These are phyloP conservation scores for Penicillium brasilianum DNA, from an alignment of 2,329 filamentous ascomycete species.

Conservation along the genomic window DNA sequence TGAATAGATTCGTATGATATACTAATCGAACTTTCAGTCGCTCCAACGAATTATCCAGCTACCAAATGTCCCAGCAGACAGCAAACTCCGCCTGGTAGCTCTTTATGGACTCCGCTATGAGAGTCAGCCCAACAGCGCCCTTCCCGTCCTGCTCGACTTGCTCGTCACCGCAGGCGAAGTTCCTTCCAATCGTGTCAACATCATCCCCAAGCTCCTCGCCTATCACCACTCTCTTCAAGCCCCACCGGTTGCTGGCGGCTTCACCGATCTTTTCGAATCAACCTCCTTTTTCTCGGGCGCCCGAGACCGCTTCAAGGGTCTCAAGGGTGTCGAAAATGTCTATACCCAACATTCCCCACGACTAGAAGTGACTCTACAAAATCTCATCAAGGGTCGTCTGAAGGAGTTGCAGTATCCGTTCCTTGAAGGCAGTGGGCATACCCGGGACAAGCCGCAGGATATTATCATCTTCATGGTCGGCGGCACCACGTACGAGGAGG, in stretches of 20 bases:
- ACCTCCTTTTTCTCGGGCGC: slow-evolving; percentile 89
- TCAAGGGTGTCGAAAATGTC: slow-evolving; percentile 98
- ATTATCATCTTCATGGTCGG: slow-evolving; percentile 94
- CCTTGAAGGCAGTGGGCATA: slow-evolving; percentile 83
- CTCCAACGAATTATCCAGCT: slow-evolving; percentile 86
- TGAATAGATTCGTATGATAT: not conserved
- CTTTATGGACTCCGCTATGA: slow-evolving; percentile 95
- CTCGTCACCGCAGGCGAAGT: slow-evolving; percentile 84
- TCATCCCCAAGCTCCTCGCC: slow-evolving; percentile 79
- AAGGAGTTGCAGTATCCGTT: slow-evolving; percentile 91
- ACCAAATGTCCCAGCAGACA: slow-evolving; percentile 74
- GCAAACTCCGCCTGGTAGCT: slow-evolving; percentile 87
- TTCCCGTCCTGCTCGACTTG: slow-evolving; percentile 84
- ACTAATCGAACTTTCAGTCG: slow-evolving; percentile 56
- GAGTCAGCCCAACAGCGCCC: slow-evolving; percentile 80
- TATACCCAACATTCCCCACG: slow-evolving; percentile 96
- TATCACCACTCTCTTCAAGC: slow-evolving; percentile 89
- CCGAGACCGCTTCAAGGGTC: slow-evolving; percentile 84
- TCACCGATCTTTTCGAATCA: slow-evolving; percentile 90
- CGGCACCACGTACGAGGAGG: slow-evolving; percentile 94
- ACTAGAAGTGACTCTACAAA: slow-evolving; percentile 84
- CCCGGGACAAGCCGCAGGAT: slow-evolving; percentile 94
- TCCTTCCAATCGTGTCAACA: slow-evolving; percentile 72
- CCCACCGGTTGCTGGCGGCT: slow-evolving; percentile 73
- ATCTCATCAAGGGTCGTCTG: slow-evolving; percentile 87